Base-by-base conservation (phyloP, 2,329 filamentous ascomycete genomes). In the Aspergillus aculeatinus region DNA sequence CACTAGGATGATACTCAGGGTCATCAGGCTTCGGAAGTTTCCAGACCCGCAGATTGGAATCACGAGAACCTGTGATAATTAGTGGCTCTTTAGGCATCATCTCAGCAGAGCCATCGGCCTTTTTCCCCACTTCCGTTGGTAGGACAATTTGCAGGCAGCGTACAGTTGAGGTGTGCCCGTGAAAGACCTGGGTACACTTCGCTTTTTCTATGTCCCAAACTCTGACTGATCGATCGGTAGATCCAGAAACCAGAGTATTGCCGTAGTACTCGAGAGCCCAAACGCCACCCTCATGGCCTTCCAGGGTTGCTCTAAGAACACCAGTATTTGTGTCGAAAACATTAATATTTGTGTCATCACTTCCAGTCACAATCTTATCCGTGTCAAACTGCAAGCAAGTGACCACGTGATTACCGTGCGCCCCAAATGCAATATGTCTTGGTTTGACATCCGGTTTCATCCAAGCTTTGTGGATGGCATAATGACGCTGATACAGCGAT, bases 171-270 rank as follows among this genome's bases (percentile, higher is more conserved):
- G 95, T 99, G 73, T 99, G 95, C 0, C 95, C 96, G 72, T 97
- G 93, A 74, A 99, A 99, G 0, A 96, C 89, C 73, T 99, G 95
- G 11, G 93, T 94, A 75, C 94, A 97, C 50, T 90, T 85, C 0
- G 93, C 95, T 68, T 89, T 89, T 71, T 96, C 92, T 64, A 99
- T 97, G 73, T 99, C 94, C 95, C 95, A 99, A 0, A 99, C 94
- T n/a, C 95, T 88, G n/a, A 99, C 95, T 11, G 95, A 96, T 51
- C 95, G 85, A 76, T 99, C 95, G 0, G 95, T 99, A 6, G 93
- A 97, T 2, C 95, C 95, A 16, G 95, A 99, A 2, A 99, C 95
- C 21, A 99, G 80, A 16, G 91, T 92, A 72, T 98, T 97, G 54
- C 93, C 94, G 72, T 97, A 89, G 72, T 98, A 99, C 74, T 98